Percentiles rank a stretch among this genome's conserved stretches.
phyloP scores from a whole-genome alignment of 1,139 yeast genomes.

The Kluyveromyces marxianus region DNA sequence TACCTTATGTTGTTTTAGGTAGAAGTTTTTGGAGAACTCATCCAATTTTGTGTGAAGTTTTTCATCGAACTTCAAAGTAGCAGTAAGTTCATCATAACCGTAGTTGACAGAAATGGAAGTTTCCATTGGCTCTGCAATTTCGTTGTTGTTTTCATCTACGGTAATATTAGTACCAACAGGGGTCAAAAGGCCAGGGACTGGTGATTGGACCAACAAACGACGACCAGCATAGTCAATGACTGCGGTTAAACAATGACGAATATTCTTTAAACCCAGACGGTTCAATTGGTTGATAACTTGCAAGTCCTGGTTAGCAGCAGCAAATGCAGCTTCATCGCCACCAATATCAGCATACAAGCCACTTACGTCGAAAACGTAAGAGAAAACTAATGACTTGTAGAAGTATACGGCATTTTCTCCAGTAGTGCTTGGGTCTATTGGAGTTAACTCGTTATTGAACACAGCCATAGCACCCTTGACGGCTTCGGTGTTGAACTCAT shows the following conservation, averaged over 20 bases:
- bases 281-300: constrained; percentile 63
- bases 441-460: constrained; percentile 60
- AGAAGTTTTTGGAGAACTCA: constrained; percentile 67
- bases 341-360: constrained; percentile 62
- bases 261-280: constrained; percentile 54
- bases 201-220: constrained; percentile 86
- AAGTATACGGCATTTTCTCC: constrained; percentile 58
- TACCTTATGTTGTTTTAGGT: constrained; percentile 62
- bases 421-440: constrained; percentile 75
- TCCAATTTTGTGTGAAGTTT: constrained; percentile 49
- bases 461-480: constrained; percentile 74
- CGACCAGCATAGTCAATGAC: constrained; percentile 86
- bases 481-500: constrained; percentile 72
- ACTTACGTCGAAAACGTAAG: constrained; percentile 67
- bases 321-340: constrained; percentile 82
- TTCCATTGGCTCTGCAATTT: constrained; percentile 27
- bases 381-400: constrained; percentile 80
- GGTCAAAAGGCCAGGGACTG: constrained; percentile 90
- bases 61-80: constrained; percentile 39
- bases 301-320: constrained; percentile 72
- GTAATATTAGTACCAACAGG: constrained; percentile 30
- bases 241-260: constrained; percentile 68
- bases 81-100: constrained; percentile 63
- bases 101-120: constrained; percentile 37
- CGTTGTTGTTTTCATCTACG: constrained; percentile 29